A percentile compares a stretch with the other conserved stretches of the same genome.
These are phyloP conservation scores for Caloboletus firmus DNA, from an alignment of 1,284 basidiomycete genomes.

Conservation along the genomic window DNA sequence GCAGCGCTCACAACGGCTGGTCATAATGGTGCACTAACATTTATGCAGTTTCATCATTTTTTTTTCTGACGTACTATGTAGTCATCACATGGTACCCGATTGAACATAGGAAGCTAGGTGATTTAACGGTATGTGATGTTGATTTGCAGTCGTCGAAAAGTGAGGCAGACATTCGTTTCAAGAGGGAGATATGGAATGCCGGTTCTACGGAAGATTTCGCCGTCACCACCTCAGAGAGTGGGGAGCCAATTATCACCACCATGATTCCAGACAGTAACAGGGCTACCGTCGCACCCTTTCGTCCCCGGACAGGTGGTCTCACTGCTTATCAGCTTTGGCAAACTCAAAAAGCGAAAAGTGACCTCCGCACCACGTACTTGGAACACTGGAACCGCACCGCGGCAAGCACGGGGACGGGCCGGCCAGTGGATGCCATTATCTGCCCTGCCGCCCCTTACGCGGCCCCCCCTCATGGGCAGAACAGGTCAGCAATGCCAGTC, in stretches of 20 bases:
- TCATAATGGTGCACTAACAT: constrained; percentile 53
- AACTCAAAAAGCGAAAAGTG: constrained; percentile 45
- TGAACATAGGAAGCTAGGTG: constrained; percentile 41
- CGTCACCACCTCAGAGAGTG: constrained; percentile 39
- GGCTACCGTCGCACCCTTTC: constrained; percentile 18
- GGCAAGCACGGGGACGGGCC: constrained; percentile 51
- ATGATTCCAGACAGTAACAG: constrained; percentile 42
- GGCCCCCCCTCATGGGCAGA: constrained; percentile 55
- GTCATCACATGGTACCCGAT: constrained; percentile 45
- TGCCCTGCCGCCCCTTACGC: constrained; percentile 52
- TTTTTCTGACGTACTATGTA: constrained; percentile 15
- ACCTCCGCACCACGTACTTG: constrained; percentile 50
- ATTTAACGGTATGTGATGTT: constrained; percentile 36
- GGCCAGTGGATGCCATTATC: constrained; percentile 67
- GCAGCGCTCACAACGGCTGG: constrained; percentile 62
- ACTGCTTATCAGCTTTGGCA: constrained; percentile 60
- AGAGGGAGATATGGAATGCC: constrained; percentile 45
- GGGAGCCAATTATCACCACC: constrained; percentile 52
- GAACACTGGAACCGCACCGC: constrained; percentile 57
- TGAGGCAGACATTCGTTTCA: constrained; percentile 1
- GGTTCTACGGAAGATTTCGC: constrained; percentile 47
- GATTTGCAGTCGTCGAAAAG: neutral
- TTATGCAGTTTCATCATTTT: neutral
- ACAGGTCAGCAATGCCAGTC: constrained; percentile 38
- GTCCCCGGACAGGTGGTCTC: constrained; percentile 22